phyloP scores from a whole-genome alignment of 192 early-diverging fungal species.

The Entophlyctis luteolus region DNA sequence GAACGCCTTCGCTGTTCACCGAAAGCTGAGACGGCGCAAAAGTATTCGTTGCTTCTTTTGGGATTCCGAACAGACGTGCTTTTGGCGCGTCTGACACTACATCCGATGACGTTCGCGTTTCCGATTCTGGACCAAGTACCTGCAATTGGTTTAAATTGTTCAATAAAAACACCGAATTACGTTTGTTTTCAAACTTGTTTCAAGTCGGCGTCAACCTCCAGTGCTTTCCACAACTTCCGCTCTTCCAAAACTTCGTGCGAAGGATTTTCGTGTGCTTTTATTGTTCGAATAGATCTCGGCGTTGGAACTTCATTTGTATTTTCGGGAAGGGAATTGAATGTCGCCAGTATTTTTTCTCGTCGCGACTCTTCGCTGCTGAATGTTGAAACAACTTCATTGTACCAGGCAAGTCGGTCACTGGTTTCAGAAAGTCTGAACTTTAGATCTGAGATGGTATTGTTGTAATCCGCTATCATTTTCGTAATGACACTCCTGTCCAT shows the following conservation, averaged over 20 bases:
- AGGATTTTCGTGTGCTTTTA: neutral
- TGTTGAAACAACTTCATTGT: constrained; percentile 41
- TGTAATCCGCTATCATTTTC: constrained; percentile 34
- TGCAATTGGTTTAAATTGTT: no score
- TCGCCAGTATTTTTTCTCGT: neutral
- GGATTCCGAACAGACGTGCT: constrained; percentile 11
- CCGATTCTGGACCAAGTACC: neutral
- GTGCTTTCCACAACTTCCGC: constrained; percentile 27
- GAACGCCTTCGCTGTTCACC: no score
- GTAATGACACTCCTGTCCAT: neutral
- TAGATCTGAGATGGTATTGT: constrained; percentile 38
- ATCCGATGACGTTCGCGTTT: no score
- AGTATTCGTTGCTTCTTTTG: neutral
- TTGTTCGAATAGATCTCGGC: neutral
- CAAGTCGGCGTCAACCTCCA: constrained; percentile 28
- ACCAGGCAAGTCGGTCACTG: constrained; percentile 48
- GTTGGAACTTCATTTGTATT: constrained; percentile 5
- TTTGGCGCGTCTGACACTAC: no score
- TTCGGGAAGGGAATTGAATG: neutral
- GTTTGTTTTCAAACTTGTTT: constrained; percentile 26
- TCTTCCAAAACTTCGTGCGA: constrained; percentile 29
- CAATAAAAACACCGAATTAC: neutral
- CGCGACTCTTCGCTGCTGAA: constrained; percentile 18
- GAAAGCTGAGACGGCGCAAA: neutral
- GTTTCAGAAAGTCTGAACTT: constrained; percentile 37